phyloP scores from a whole-genome alignment of 371 early-diverging fungal species.

The Mortierella sp. region DNA sequence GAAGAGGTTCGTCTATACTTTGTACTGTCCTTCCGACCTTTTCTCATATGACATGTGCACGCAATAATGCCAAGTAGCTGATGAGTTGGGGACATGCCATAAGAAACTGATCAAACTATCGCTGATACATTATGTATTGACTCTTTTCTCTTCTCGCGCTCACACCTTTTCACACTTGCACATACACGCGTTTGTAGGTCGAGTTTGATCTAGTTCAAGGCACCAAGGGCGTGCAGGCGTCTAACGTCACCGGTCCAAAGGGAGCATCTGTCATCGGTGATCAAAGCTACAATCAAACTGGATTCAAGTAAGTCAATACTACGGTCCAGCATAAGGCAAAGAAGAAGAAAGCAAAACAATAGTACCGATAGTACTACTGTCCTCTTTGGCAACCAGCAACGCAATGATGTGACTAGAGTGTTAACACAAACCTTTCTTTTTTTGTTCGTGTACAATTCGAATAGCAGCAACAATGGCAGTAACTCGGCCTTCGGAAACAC shows the following conservation, averaged over 20 bases:
- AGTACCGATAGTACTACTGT: background rate
- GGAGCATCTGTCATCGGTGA: constrained; percentile 84
- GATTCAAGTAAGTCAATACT: constrained; percentile 25
- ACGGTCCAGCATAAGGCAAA: too few relatives aligned
- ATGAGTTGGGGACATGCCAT: constrained; percentile 28
- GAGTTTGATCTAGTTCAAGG: constrained; percentile 87
- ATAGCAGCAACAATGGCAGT: background rate
- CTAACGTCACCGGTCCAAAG: constrained; percentile 85
- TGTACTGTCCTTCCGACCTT: background rate
- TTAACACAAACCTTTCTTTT: background rate
- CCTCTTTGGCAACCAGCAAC: background rate
- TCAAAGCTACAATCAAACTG: constrained; percentile 60
- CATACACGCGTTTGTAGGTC: constrained; percentile 58
- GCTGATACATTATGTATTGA: constrained; percentile 12
- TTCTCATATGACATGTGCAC: background rate
- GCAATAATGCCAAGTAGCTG: background rate
- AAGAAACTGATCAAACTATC: background rate
- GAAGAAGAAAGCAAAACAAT: background rate
- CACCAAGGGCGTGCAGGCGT: constrained; percentile 88
- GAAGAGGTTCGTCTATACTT: constrained; percentile 2
- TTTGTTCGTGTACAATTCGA: background rate
- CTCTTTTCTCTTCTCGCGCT: constrained; percentile 8
- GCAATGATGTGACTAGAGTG: background rate
- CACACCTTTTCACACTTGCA: background rate
- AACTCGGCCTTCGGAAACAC: background rate